Percentiles rank a stretch among this genome's conserved stretches.
These are phyloP conservation scores for Pseudogymnoascus sp. DNA, from an alignment of 2,329 filamentous ascomycete genomes.

Conservation along the genomic window DNA sequence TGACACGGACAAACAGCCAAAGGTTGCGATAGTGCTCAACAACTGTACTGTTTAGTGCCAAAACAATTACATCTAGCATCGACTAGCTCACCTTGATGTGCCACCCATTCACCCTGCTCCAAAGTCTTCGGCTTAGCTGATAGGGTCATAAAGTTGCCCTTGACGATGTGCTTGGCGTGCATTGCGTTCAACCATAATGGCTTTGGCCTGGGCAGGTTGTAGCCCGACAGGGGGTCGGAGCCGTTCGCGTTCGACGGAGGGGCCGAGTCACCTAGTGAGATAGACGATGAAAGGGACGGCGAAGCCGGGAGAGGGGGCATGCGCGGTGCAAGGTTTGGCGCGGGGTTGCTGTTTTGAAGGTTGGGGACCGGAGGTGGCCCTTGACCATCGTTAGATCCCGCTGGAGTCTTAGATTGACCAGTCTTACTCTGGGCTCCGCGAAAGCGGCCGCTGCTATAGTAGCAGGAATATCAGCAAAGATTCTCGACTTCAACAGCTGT, in stretches of 20 bases:
- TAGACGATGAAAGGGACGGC: slow-evolving; percentile 57
- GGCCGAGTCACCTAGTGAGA: slow-evolving; percentile 57
- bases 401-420: slow-evolving; percentile 45
- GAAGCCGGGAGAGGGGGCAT: slow-evolving; percentile 57
- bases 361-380: slow-evolving; percentile 39
- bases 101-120: slow-evolving; percentile 91
- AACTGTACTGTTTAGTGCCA: slow-evolving; percentile 43
- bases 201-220: slow-evolving; percentile 58
- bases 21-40: slow-evolving; percentile 88
- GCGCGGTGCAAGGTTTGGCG: slow-evolving; percentile 47
- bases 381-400: slow-evolving; percentile 40
- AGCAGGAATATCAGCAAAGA: slow-evolving; percentile 20
- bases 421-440: slow-evolving; percentile 48
- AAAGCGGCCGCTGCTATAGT: slow-evolving; percentile 49
- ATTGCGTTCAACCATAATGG: slow-evolving; percentile 70
- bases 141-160: slow-evolving; percentile 94
- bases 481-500: neutral
- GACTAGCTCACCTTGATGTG: slow-evolving; percentile 69
- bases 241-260: slow-evolving; percentile 29
- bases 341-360: slow-evolving; percentile 44
- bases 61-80: neutral
- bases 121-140: slow-evolving; percentile 89
- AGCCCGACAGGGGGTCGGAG: slow-evolving; percentile 51
- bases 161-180: slow-evolving; percentile 81
- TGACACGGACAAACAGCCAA: slow-evolving; percentile 80